Percentiles rank a stretch among this genome's conserved stretches.
Conservation (phyloP, 2,329 filamentous ascomycete species). For the Xylariaceae sp. region DNA sequence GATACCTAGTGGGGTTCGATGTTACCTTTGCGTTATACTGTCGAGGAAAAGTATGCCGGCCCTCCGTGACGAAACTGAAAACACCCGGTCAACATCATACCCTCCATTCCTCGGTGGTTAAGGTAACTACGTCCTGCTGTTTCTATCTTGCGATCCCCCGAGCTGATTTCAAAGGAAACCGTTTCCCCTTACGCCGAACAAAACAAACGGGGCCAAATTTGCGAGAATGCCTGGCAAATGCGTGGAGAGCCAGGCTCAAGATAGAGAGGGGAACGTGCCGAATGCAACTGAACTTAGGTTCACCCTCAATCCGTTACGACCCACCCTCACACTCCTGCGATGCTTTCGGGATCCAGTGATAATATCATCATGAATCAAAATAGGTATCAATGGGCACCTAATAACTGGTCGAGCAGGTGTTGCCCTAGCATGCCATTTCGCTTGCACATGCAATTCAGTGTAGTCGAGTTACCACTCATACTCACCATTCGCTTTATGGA, state of each 20-base stretch:
- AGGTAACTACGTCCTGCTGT: not conserved
- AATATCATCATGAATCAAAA: not conserved
- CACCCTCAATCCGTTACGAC: not conserved
- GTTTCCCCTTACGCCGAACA: not conserved
- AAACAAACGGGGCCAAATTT: not conserved
- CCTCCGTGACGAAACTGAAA: not conserved
- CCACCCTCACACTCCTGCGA: not conserved
- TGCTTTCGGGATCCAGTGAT: not conserved
- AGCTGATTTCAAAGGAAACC: constrained; percentile 6
- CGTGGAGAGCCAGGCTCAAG: not conserved
- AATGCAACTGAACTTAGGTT: not conserved
- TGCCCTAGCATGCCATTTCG: not conserved
- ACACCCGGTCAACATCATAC: not conserved
- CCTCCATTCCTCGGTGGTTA: not conserved
- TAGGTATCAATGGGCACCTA: not conserved
- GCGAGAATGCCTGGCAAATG: not conserved
- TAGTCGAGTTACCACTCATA: constrained; percentile 75
- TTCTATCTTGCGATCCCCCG: not conserved
- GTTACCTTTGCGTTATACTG: too few relatives aligned
- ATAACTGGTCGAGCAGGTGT: not conserved
- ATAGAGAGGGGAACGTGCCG: not conserved
- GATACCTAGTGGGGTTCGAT: not conserved
- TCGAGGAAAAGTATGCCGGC: too few relatives aligned
- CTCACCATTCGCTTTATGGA: constrained; percentile 94
- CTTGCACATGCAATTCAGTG: not conserved